Conservation (phyloP, 768 basidiomycete species). For the Psilocybe azurescens region DNA sequence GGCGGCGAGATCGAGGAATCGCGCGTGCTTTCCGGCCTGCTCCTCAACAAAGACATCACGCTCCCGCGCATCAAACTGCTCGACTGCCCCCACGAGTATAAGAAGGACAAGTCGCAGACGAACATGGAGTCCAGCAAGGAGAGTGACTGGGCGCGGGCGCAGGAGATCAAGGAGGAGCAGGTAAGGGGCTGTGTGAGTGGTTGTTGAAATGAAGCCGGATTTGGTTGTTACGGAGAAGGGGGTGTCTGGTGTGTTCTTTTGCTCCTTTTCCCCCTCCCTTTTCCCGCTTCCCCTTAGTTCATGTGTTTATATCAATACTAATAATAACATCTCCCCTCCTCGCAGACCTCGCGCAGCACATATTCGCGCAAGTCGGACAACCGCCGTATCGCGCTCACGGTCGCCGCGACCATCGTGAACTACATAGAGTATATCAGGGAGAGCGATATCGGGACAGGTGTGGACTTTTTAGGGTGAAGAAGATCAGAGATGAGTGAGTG, state of each 20-base stretch:
- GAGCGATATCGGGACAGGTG: conserved; percentile 91
- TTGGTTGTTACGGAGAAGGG: conserved; percentile 98
- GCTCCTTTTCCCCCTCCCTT: background rate
- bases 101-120: conserved; percentile 98
- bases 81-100: conserved; percentile 97
- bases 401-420: conserved; percentile 97
- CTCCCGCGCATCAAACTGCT: conserved; percentile 92
- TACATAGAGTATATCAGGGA: conserved; percentile 94
- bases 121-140: conserved; percentile 98
- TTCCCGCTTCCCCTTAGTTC: no score
- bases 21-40: conserved; percentile 84
- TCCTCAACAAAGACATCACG: conserved; percentile 99
- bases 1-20: conserved; percentile 97
- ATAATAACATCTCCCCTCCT: background rate
- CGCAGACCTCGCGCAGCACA: conserved; percentile 90
- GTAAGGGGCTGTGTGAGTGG: conserved; percentile 59
- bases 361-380: conserved; percentile 96
- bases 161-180: conserved; percentile 97
- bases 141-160: conserved; percentile 89
- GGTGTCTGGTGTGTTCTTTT: conserved; percentile 74
- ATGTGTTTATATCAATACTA: no score
- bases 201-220: conserved; percentile 97
- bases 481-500: conserved; percentile 91
- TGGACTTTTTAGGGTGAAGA: conserved; percentile 94
- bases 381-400: conserved; percentile 95